Conservation (phyloP, 495 filamentous ascomycete species). For the Trichoderma parareesei region DNA sequence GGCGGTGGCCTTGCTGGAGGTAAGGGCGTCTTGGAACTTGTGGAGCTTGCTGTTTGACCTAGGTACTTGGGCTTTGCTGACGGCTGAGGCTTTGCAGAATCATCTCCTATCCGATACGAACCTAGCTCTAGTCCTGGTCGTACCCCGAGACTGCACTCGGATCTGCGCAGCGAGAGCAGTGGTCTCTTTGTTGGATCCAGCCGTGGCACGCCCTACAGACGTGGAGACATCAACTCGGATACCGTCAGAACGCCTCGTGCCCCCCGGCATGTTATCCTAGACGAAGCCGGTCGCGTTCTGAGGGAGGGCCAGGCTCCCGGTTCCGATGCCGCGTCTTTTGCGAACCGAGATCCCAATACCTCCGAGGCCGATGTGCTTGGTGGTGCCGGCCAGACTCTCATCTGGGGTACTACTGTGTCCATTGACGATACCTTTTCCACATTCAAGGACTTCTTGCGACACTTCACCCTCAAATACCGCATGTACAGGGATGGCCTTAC, state of each 20-base stretch:
- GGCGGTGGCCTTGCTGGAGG: constrained; percentile 50
- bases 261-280: constrained; percentile 67
- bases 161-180: constrained; percentile 71
- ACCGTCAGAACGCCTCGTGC: constrained; percentile 54
- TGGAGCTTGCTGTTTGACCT: neutral
- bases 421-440: constrained; percentile 77
- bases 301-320: constrained; percentile 42
- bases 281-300: constrained; percentile 69
- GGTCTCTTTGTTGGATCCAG: constrained; percentile 73
- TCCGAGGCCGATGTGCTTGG: constrained; percentile 86
- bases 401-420: constrained; percentile 97
- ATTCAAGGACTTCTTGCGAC: constrained; percentile 85
- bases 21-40: constrained; percentile 26
- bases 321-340: constrained; percentile 79
- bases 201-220: constrained; percentile 48
- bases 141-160: constrained; percentile 41
- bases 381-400: constrained; percentile 68
- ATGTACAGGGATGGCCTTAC: constrained; percentile 80
- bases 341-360: constrained; percentile 77
- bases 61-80: neutral
- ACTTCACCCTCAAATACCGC: constrained; percentile 87
- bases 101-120: constrained; percentile 82
- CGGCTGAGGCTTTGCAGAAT: constrained; percentile 45
- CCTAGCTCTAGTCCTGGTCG: constrained; percentile 73
- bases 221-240: constrained; percentile 79